phyloP scores from a whole-genome alignment of 495 filamentous ascomycete species.

The Penicillium soppii region DNA sequence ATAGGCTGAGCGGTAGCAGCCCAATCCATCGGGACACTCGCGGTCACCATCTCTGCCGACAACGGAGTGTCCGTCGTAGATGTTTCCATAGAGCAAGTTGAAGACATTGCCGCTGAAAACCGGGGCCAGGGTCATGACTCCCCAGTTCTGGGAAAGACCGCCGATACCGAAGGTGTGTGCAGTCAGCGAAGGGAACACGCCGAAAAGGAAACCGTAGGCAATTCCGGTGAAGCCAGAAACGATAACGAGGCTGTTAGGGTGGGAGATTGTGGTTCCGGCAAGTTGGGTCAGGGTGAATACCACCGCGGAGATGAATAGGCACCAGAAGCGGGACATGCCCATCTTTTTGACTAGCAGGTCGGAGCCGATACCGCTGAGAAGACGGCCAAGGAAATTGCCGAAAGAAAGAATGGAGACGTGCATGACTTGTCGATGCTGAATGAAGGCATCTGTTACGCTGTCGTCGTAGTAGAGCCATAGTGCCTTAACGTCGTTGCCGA shows the following conservation, averaged over 20 bases:
- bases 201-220: slow-evolving; percentile 92
- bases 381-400: slow-evolving; percentile 76
- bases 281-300: slow-evolving; percentile 83
- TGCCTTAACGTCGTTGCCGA: slow-evolving; percentile 81
- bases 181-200: slow-evolving; percentile 88
- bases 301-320: slow-evolving; percentile 69
- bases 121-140: slow-evolving; percentile 85
- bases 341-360: slow-evolving; percentile 83
- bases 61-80: slow-evolving; percentile 78
- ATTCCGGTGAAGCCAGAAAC: slow-evolving; percentile 83
- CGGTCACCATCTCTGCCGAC: slow-evolving; percentile 65
- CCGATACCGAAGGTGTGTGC: slow-evolving; percentile 88
- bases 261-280: slow-evolving; percentile 71
- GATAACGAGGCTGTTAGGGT: slow-evolving; percentile 73
- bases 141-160: slow-evolving; percentile 92
- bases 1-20: slow-evolving; percentile 82
- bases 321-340: slow-evolving; percentile 83
- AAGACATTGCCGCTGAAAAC: slow-evolving; percentile 86
- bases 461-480: slow-evolving; percentile 84
- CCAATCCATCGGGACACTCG: slow-evolving; percentile 74
- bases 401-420: slow-evolving; percentile 93
- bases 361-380: slow-evolving; percentile 71
- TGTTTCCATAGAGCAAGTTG: slow-evolving; percentile 75
- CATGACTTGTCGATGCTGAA: slow-evolving; percentile 79
- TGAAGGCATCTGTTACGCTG: slow-evolving; percentile 67